Percentiles rank a stretch among this genome's conserved stretches.
Conservation (phyloP, 441 rosid species). For the Cnidoscolus chayamansa region DNA sequence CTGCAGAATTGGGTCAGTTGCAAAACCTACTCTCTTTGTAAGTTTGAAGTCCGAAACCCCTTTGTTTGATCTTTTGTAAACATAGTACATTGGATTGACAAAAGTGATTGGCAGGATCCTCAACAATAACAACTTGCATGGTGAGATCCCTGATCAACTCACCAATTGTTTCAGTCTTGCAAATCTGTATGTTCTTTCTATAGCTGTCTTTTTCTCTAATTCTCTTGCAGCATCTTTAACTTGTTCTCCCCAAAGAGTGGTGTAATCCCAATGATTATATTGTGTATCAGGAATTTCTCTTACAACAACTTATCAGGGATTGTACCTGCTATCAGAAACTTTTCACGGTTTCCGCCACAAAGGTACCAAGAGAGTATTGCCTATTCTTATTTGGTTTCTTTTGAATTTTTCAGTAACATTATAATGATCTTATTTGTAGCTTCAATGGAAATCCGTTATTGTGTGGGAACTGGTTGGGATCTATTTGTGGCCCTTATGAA, state of each 20-base stretch:
- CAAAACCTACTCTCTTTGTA: conserved; percentile 77
- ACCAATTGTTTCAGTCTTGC: conserved; percentile 73
- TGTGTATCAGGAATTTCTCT: conserved; percentile 61
- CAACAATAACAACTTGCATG: conserved; percentile 67
- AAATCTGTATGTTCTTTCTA: conserved; percentile 43
- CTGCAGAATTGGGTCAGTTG: conserved; percentile 75
- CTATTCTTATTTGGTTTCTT: too few relatives aligned
- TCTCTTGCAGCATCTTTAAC: background rate
- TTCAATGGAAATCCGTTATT: conserved; percentile 72
- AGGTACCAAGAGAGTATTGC: conserved; percentile 39
- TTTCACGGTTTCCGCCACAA: conserved; percentile 56
- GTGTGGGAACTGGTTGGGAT: conserved; percentile 83
- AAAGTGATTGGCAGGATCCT: conserved; percentile 47
- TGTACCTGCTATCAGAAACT: conserved; percentile 59
- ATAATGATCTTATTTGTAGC: conserved; percentile 31
- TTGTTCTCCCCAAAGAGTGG: background rate
- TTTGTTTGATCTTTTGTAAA: background rate
- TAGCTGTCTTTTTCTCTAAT: background rate
- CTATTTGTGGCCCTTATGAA: conserved; percentile 55
- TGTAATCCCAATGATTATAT: background rate
- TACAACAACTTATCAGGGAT: conserved; percentile 80
- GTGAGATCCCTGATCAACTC: conserved; percentile 76
- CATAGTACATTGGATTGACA: background rate
- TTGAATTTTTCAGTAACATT: background rate
- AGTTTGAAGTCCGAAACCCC: conserved; percentile 21